These are phyloP conservation scores for Colletotrichum tropicicola DNA, from an alignment of 2,329 filamentous ascomycete species.

Conservation along the genomic window DNA sequence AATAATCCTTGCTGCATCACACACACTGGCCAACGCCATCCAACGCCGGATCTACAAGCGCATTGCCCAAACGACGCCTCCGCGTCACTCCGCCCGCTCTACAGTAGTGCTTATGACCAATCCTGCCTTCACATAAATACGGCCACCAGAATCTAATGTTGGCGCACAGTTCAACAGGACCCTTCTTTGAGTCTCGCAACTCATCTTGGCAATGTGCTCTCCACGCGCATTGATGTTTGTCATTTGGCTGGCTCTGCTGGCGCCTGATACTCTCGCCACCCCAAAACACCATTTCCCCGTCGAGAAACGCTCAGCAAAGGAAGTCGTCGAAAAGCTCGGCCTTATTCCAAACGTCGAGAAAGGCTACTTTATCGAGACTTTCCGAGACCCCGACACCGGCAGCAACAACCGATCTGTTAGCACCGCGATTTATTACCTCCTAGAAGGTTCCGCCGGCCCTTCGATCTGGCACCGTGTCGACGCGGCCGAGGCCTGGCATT, in stretches of 20 bases:
- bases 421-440: constrained; percentile 62
- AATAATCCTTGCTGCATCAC: background rate
- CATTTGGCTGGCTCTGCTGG: background rate
- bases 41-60: background rate
- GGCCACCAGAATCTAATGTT: too few species aligned
- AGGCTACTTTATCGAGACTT: constrained; percentile 58
- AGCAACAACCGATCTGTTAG: constrained; percentile 49
- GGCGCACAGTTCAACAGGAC: too few species aligned
- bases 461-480: constrained; percentile 63
- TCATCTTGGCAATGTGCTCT: too few species aligned
- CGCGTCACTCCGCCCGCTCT: background rate
- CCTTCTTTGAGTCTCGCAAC: too few species aligned
- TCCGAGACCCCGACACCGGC: constrained; percentile 45
- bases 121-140: background rate
- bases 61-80: background rate
- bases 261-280: background rate
- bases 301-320: constrained; percentile 45
- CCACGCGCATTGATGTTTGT: too few species aligned
- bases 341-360: constrained; percentile 57
- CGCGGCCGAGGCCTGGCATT: constrained; percentile 60
- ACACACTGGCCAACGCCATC: too few species aligned
- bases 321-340: constrained; percentile 52
- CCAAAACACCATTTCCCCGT: background rate
- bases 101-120: background rate
- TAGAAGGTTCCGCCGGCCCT: constrained; percentile 50